Conservation (phyloP, 192 early-diverging fungal genomes). For the Irineochytrium annulatum region DNA sequence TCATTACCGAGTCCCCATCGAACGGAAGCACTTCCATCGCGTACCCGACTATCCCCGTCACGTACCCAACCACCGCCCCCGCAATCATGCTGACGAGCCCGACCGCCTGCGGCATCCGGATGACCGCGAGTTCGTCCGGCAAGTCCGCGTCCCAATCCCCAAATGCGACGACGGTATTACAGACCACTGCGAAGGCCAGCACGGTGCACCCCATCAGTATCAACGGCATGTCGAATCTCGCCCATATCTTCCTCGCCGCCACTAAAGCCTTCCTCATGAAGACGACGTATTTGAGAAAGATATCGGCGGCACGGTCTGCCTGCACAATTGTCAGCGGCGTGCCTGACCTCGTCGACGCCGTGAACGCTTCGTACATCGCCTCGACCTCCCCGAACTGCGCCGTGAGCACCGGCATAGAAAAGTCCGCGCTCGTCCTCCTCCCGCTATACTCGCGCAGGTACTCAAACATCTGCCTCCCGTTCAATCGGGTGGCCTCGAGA, state of each 20-base stretch:
- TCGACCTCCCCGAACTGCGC: slow-evolving; percentile 37
- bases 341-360: neutral
- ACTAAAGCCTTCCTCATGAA: slow-evolving; percentile 64
- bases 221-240: slow-evolving; percentile 78
- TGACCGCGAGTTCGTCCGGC: neutral
- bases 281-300: slow-evolving; percentile 35
- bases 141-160: slow-evolving; percentile 5
- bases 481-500: slow-evolving; percentile 52
- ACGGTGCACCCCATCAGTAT: slow-evolving; percentile 71
- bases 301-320: neutral
- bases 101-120: neutral
- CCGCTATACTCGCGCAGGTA: slow-evolving; percentile 60
- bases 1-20: slow-evolving; percentile 21
- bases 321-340: neutral
- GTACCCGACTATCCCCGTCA: neutral
- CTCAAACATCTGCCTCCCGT: slow-evolving; percentile 64
- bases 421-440: slow-evolving; percentile 48
- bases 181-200: slow-evolving; percentile 35
- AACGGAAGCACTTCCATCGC: slow-evolving; percentile 6
- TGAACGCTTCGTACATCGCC: neutral
- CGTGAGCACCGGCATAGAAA: slow-evolving; percentile 40
- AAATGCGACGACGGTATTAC: slow-evolving; percentile 8
- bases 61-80: slow-evolving; percentile 9
- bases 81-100: neutral
- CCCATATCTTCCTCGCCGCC: slow-evolving; percentile 81